Percentiles rank a stretch among this genome's conserved stretches.
Conservation (phyloP, 805 yeast species). For the Sugiyamaella qingdaonensis region DNA sequence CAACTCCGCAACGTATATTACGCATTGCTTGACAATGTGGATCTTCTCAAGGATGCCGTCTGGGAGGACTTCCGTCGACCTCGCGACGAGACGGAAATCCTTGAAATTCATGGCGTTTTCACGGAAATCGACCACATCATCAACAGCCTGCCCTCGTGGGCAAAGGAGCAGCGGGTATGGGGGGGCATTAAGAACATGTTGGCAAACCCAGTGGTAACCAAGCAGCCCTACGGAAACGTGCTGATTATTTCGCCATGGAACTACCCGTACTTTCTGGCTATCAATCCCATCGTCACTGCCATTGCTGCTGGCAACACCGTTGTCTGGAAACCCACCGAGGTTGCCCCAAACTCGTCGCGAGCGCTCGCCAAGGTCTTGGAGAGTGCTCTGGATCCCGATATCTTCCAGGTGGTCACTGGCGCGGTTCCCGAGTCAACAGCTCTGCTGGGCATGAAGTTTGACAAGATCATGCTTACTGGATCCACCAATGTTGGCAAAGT, state of each 20-base stretch:
- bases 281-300: constrained; percentile 72
- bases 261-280: constrained; percentile 62
- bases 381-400: constrained; percentile 50
- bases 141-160: constrained; percentile 56
- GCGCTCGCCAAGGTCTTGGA: constrained; percentile 54
- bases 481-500: constrained; percentile 69
- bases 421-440: constrained; percentile 58
- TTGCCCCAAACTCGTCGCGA: constrained; percentile 56
- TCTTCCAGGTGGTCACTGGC: constrained; percentile 66
- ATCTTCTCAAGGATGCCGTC: constrained; percentile 54
- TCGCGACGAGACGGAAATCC: constrained; percentile 52
- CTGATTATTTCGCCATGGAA: constrained; percentile 77
- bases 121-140: constrained; percentile 59
- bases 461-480: constrained; percentile 86
- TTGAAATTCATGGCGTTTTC: constrained; percentile 51
- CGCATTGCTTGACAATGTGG: constrained; percentile 55
- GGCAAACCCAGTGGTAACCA: constrained; percentile 26
- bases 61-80: constrained; percentile 64
- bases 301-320: constrained; percentile 83
- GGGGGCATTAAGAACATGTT: constrained; percentile 20
- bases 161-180: constrained; percentile 42
- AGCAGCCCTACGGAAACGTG: constrained; percentile 54
- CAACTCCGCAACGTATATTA: constrained; percentile 66
- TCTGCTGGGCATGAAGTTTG: constrained; percentile 62
- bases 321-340: constrained; percentile 71